Evolutionary conservation across 805 yeast genomes (phyloP), one percentile per base, ranked within the genome.

Genomic region (Tetrapisispora phaffii): DNA sequence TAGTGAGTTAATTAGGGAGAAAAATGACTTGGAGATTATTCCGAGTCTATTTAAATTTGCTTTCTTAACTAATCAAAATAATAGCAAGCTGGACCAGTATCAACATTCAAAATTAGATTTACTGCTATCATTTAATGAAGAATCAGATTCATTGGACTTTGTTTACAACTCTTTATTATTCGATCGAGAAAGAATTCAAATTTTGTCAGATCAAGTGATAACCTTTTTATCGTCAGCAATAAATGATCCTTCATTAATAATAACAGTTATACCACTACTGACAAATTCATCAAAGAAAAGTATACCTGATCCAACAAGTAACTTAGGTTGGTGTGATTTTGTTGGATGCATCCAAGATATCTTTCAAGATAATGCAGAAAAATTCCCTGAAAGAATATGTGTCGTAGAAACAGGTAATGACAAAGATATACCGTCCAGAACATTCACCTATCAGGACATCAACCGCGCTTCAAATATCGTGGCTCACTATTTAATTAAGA

Each of bases 331-430:
- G 97, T 72, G 80, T 35, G 84, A 83, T 24, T 93, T 78, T 66
- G 75, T 94, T 53, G 98, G 99, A 39, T 89, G 97, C 15, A 94
- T 93, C 56, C 99, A 93, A 59, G 98, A 93, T 58, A 89, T 93
- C 37, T 93, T 93, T 66, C 81, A 84, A 65, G 79, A 74, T 47
- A 94, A 93, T 60, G 96, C 98, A 13, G 79, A 73, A 39, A 74
- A 74, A 54, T 80, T 77, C 62, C 98, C 98, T 3, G 88, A 85
- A 29, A 76, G 95, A 60, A 73, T 84, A 12, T 87, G 97, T 69
- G 95, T 93, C 34, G 82, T 90, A 23, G 99, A 93, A 67, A 90
- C 98, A 22, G 83, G 82, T 50, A 79, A 83, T 36, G 62, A 77
- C 51, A 57, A 60, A 5, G 70, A 78, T 7, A 58, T 65, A 16